phyloP scores from a whole-genome alignment of 1,284 basidiomycete genomes.

The Ceratobasidium theobromae region DNA sequence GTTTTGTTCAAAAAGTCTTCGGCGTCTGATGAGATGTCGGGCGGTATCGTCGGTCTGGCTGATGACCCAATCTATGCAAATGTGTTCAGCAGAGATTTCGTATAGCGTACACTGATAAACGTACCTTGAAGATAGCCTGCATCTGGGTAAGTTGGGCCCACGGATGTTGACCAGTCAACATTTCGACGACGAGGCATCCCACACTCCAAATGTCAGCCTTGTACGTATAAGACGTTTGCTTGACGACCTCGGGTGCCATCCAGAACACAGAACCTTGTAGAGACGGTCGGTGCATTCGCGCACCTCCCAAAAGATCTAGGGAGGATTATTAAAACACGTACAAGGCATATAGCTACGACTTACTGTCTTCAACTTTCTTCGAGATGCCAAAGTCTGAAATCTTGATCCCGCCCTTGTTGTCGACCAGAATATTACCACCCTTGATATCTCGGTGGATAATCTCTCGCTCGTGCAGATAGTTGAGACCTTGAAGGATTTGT shows the following conservation, averaged over 20 bases:
- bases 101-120: constrained; percentile 33
- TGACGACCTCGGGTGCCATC: constrained; percentile 99
- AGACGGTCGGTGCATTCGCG: constrained; percentile 82
- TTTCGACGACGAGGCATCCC: constrained; percentile 96
- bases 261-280: constrained; percentile 97
- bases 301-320: constrained; percentile 72
- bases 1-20: constrained; percentile 82
- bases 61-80: constrained; percentile 77
- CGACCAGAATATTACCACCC: constrained; percentile 63
- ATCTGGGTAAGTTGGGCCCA: constrained; percentile 98
- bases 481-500: constrained; percentile 89
- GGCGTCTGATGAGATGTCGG: constrained; percentile 83
- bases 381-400: constrained; percentile 95
- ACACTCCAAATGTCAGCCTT: constrained; percentile 99
- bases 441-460: constrained; percentile 74
- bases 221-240: constrained; percentile 89
- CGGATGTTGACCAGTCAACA: constrained; percentile 96
- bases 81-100: constrained; percentile 1
- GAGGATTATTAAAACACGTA: constrained; percentile 14
- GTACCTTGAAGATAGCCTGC: constrained; percentile 95
- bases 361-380: constrained; percentile 95
- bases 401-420: constrained; percentile 64
- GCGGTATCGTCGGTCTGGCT: constrained; percentile 79
- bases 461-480: constrained; percentile 90
- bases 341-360: constrained; percentile 42